Evolutionary conservation across 768 basidiomycete species (phyloP), one percentile per base, ranked within the genome.

Genomic region (Phylloporus scabripes): DNA sequence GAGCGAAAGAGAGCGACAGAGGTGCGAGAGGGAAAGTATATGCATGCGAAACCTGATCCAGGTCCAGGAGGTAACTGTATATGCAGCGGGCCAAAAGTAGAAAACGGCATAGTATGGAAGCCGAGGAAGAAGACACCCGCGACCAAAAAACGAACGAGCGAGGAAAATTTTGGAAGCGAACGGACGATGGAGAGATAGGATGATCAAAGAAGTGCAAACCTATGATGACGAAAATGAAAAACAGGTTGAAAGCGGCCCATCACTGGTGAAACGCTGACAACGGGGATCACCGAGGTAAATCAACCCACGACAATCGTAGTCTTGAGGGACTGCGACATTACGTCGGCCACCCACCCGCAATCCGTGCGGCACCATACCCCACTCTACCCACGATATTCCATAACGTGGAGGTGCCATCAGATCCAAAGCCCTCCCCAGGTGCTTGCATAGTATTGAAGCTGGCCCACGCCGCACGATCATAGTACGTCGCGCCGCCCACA

Each of bases 271-370:
- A 58, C 50, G 31, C 18, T 51, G 34, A 42, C 37, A 33, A 57
- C 46, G 38, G n/a, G 28, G 45, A 47, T 41, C 21, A 26, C 38
- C 49, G 34, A 56, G 42, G 37, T 47, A 46, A 37, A 44, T 32
- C 49, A 33, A 29, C 37, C 32, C 38, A 42, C 7, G 38, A 40
- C n/a, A 36, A 38, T 42, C 47, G 46, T 53, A 47, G 52, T 45
- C 51, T 44, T 23, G 32, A 1, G 18, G 20, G 12, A 8, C 21
- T 10, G 29, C 23, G 36, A 42, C 39, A 10, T 42, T 70, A 87
- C 48, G 85, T 86, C 41, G 86, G 87, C 83, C 84, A 88, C 11
- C 87, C 87, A 41, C 85, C 74, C 10, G 81, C 84, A 29, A 85
- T 80, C 56, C 87, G 72, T 24, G 83, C 87, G 24, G 86, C 87